A percentile compares a stretch with the other conserved stretches of the same genome.
Conservation (phyloP, 257 asterid species). For the Linaria vulgaris region DNA sequence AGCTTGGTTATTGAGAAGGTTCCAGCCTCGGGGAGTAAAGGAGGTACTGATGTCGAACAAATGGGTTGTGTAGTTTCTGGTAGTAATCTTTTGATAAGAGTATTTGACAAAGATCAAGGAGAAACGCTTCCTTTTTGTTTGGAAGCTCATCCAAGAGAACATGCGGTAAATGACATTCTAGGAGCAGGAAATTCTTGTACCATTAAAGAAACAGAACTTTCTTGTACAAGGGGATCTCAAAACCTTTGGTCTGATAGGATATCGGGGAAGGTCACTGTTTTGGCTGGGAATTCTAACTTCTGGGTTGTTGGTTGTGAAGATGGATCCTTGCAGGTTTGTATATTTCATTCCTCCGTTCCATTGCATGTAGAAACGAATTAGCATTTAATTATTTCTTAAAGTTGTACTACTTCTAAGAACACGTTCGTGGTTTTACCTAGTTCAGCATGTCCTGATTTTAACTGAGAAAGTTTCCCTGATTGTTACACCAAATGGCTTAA, state of each 20-base stretch:
- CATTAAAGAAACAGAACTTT: constrained; percentile 76
- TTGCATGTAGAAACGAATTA: background rate
- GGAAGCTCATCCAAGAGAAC: constrained; percentile 91
- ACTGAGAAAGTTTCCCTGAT: background rate
- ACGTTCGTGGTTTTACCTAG: constrained; percentile 1
- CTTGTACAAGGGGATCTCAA: constrained; percentile 62
- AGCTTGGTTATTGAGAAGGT: constrained; percentile 86
- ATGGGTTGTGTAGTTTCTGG: constrained; percentile 47
- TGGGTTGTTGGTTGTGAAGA: constrained; percentile 99
- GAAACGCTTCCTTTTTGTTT: constrained; percentile 62
- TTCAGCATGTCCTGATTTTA: background rate
- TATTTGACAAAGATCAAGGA: constrained; percentile 71
- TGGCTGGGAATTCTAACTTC: constrained; percentile 94
- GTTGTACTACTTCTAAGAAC: background rate
- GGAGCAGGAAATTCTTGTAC: constrained; percentile 57
- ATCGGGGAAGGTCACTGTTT: constrained; percentile 81
- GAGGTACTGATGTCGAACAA: constrained; percentile 62
- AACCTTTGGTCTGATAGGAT: constrained; percentile 89
- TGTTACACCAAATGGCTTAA: background rate
- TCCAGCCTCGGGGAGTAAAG: constrained; percentile 54
- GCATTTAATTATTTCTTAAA: background rate
- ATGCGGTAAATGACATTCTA: constrained; percentile 65
- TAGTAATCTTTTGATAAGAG: constrained; percentile 58
- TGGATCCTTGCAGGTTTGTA: constrained; percentile 88
- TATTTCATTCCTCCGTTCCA: constrained; percentile 5